A percentile compares a stretch with the other conserved stretches of the same genome.
Conservation (phyloP, 768 basidiomycete genomes). For the Calocera viscosa region DNA sequence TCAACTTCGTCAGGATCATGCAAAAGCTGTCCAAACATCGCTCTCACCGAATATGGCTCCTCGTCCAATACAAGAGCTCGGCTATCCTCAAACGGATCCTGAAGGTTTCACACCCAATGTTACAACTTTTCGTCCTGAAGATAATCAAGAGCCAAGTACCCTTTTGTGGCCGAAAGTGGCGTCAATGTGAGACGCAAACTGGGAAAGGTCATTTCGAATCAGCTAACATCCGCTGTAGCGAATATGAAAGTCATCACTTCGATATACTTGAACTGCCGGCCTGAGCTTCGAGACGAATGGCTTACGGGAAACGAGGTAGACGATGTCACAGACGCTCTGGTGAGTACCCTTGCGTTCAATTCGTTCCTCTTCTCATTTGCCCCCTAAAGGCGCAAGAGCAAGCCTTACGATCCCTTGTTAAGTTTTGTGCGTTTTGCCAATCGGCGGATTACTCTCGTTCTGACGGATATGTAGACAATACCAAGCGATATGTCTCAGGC, state of each 20-base stretch:
- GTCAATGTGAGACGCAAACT: conserved; percentile 58
- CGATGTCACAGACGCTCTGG: conserved; percentile 81
- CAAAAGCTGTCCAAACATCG: conserved; percentile 94
- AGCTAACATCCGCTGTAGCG: conserved; percentile 36
- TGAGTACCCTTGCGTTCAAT: conserved; percentile 26
- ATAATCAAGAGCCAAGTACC: conserved; percentile 98
- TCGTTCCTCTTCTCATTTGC: neutral
- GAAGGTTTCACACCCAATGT: conserved; percentile 82
- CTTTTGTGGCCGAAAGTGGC: conserved; percentile 94
- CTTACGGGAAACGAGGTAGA: conserved; percentile 86
- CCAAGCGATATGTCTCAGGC: conserved; percentile 62
- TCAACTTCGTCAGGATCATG: conserved; percentile 96
- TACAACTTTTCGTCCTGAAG: conserved; percentile 90
- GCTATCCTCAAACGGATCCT: conserved; percentile 91
- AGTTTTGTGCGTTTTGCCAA: conserved; percentile 59
- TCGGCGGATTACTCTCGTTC: conserved; percentile 12
- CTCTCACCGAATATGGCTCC: conserved; percentile 86
- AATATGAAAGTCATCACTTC: conserved; percentile 99
- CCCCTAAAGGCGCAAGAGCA: conserved; percentile 88
- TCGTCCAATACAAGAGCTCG: conserved; percentile 96
- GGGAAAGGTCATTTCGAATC: neutral
- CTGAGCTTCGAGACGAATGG: conserved; percentile 96
- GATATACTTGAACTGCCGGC: conserved; percentile 93
- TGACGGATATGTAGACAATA: conserved; percentile 52
- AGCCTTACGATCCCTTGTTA: conserved; percentile 82